A percentile compares a stretch with the other conserved stretches of the same genome.
phyloP scores from a whole-genome alignment of 257 asterid species.

The Apocynum venetum region DNA sequence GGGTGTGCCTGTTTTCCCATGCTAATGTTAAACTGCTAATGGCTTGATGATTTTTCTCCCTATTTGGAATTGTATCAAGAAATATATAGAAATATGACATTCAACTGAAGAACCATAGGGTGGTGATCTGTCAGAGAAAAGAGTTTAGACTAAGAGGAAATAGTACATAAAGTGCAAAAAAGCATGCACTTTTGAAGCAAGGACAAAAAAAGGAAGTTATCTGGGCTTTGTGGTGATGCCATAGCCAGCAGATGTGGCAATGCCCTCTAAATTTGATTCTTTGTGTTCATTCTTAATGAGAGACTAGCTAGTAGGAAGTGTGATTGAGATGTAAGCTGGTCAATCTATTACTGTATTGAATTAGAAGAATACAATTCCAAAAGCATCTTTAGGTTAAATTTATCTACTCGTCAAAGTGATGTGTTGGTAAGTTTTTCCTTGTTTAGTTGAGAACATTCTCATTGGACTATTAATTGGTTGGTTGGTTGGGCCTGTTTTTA shows the following conservation, averaged over 20 bases:
- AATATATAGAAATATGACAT: too few species aligned
- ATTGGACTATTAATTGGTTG: too few species aligned
- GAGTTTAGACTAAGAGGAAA: background rate
- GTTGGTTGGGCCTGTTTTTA: too few species aligned
- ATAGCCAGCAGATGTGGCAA: background rate
- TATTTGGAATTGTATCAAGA: background rate
- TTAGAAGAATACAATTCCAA: background rate
- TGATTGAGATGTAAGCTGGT: background rate
- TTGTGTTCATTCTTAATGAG: background rate
- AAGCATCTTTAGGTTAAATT: constrained; percentile 1
- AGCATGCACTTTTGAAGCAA: background rate
- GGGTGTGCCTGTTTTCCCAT: too few species aligned
- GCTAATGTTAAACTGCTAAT: too few species aligned
- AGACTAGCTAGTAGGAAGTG: background rate
- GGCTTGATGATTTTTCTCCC: too few species aligned
- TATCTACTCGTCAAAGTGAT: background rate
- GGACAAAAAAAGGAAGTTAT: background rate
- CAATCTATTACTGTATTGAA: background rate
- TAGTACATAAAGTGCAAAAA: background rate
- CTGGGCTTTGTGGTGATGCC: background rate
- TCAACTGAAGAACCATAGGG: background rate
- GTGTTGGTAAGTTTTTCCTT: background rate
- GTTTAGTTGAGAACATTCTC: background rate
- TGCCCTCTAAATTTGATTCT: background rate
- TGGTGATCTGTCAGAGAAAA: background rate